Percentiles rank a stretch among this genome's conserved stretches.
Evolutionary conservation across 306 rosid species (phyloP).

Genomic region (Quercus rubra): DNA sequence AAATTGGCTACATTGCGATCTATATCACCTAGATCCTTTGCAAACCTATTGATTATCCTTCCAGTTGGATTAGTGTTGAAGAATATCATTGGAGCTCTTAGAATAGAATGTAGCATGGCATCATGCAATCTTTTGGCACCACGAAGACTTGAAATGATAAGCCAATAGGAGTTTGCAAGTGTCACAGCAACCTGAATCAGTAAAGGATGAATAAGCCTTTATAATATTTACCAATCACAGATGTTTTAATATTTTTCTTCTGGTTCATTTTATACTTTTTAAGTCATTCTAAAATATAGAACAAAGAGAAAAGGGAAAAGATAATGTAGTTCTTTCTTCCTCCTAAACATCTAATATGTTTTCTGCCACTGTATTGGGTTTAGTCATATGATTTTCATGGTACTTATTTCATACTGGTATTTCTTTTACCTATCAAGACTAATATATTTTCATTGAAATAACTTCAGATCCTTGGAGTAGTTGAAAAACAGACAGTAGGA

Average conservation of each 20-base stretch:
- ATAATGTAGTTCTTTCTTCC: background rate
- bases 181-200: conserved; percentile 62
- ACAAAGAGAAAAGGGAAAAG: background rate
- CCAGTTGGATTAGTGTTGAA: conserved; percentile 91
- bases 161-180: conserved; percentile 74
- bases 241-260: background rate
- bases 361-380: background rate
- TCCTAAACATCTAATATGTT: background rate
- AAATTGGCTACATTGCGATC: conserved; percentile 55
- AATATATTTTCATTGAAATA: background rate
- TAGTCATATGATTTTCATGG: background rate
- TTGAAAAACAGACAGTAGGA: background rate
- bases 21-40: conserved; percentile 75
- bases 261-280: background rate
- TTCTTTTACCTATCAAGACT: background rate
- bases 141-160: conserved; percentile 64
- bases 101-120: conserved; percentile 47
- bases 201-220: conserved; percentile 3
- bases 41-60: conserved; percentile 83
- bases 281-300: background rate
- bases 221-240: background rate
- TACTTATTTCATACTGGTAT: background rate
- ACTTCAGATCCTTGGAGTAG: background rate
- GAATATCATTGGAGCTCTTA: conserved; percentile 81
- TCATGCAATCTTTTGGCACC: conserved; percentile 75